Base-by-base conservation (phyloP, 129 eudicot species). In the Deinandra increscens region DNA sequence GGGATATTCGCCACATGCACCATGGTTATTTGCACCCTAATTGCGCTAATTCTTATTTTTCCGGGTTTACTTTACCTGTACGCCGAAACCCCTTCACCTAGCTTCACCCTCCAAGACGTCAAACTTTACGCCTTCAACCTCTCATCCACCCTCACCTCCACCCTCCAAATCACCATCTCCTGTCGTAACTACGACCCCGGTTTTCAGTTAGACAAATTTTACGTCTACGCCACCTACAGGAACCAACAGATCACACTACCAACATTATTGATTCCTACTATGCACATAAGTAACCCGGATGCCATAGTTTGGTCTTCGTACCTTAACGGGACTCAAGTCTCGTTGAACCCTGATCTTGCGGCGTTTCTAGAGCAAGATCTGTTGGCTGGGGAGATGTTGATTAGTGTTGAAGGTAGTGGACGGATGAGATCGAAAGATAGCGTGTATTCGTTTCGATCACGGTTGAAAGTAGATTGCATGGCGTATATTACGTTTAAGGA, bases 301-400 rank as follows among this genome's bases (percentile, higher is more conserved):
- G n/a, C n/a, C n/a, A n/a, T n/a, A n/a, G 73, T 81, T 13, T 89
- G 96, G 94, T 89, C 94, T 0, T 94, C 90, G 1, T 84, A 75
- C 23, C n/a, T 89, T 63, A 80, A 72, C 70, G 96, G 90, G 3
- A 73, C 45, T 2, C 51, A 76, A 0, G 90, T 86, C 11, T 93
- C 96, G 0, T 61, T 86, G 39, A 90, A 93, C 8, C 94, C 94
- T 20, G 73, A 80, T 39, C 39, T 76, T 0, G 81, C 68, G 3
- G 4, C 23, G 22, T 63, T 82, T 0, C 34, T 89, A 48, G 38
- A 2, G 4, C 80, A 82, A 23, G 96, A 86, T 41, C 64, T 72
- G 68, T 15, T 36, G 9, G 84, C 82, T 0, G 96, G 96, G 5
- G 69, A 83, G 1, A 84, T 89, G 22, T n/a, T 76, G 58, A 37